phyloP scores from a whole-genome alignment of 495 filamentous ascomycete genomes.

The Podospora bellae-mahoneyi region DNA sequence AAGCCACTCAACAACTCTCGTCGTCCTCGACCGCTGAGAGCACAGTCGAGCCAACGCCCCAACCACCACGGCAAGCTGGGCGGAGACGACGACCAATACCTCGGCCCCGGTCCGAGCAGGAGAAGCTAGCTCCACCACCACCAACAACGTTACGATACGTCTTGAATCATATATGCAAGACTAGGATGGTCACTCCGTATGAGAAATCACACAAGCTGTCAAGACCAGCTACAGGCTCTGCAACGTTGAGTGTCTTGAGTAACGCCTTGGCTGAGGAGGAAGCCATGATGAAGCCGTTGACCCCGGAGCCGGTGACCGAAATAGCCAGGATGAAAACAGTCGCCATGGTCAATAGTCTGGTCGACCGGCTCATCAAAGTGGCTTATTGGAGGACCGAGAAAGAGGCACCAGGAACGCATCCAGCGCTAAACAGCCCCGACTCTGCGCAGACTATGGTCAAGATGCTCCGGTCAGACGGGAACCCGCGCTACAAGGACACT shows the following conservation, averaged over 20 bases:
- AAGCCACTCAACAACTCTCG: not conserved
- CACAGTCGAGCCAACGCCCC: not conserved
- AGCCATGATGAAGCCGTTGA: not conserved
- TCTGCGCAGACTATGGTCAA: slow-evolving; percentile 31
- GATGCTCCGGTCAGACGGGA: slow-evolving; percentile 32
- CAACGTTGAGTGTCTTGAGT: slow-evolving; percentile 8
- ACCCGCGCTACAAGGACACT: slow-evolving; percentile 36
- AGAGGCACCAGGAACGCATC: slow-evolving; percentile 13
- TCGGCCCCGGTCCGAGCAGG: not conserved
- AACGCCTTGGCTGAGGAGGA: slow-evolving; percentile 21
- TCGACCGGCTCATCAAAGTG: slow-evolving; percentile 26
- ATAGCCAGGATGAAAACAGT: slow-evolving; percentile 15
- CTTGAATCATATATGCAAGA: not conserved
- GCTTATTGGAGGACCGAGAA: slow-evolving; percentile 20
- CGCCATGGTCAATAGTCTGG: slow-evolving; percentile 23
- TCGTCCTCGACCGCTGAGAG: not conserved
- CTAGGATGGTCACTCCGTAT: not conserved
- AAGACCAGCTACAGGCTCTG: not conserved
- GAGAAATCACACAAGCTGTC: not conserved
- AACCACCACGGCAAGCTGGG: not conserved
- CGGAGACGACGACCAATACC: not conserved
- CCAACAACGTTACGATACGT: slow-evolving; percentile 4
- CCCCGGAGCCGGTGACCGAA: slow-evolving; percentile 18
- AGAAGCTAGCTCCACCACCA: not conserved
- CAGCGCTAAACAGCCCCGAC: slow-evolving; percentile 23